Evolutionary conservation across 2,329 filamentous ascomycete genomes (phyloP).

Genomic region (Neonectria sp.): DNA sequence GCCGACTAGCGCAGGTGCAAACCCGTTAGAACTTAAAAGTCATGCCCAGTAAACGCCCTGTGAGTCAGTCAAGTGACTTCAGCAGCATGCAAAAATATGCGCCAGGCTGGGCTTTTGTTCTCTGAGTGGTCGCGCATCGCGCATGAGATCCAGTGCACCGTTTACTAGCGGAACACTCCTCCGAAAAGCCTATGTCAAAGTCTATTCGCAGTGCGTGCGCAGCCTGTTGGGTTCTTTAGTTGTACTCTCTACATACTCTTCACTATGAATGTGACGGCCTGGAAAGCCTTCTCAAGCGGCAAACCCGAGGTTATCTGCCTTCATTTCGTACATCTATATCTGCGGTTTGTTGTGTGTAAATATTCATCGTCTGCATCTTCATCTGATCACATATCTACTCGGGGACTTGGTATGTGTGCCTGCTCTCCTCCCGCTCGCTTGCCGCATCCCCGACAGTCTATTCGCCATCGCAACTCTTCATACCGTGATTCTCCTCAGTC

Average conservation of each 20-base stretch:
- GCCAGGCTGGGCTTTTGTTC: not conserved
- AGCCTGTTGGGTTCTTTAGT: not conserved
- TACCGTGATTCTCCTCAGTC: slow-evolving; percentile 32
- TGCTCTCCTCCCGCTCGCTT: not conserved
- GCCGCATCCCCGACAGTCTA: slow-evolving; percentile 19
- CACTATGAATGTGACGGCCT: not conserved
- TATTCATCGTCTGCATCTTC: slow-evolving; percentile 33
- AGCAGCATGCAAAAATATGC: slow-evolving; percentile 11
- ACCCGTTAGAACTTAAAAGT: slow-evolving; percentile 16
- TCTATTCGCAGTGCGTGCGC: no score
- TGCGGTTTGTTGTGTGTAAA: slow-evolving; percentile 6
- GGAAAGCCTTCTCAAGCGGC: not conserved
- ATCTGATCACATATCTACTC: slow-evolving; percentile 31
- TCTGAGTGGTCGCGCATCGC: slow-evolving; percentile 1
- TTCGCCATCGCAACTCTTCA: slow-evolving; percentile 23
- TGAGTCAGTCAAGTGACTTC: slow-evolving; percentile 13
- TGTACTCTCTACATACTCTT: not conserved
- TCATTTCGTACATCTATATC: slow-evolving; percentile 20
- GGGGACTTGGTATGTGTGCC: not conserved
- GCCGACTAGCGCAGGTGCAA: slow-evolving; percentile 18
- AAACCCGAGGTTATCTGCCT: slow-evolving; percentile 1
- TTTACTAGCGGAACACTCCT: not conserved
- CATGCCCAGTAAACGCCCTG: not conserved
- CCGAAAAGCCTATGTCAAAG: not conserved
- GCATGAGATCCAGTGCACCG: slow-evolving; percentile 1